These are phyloP conservation scores for Apophysomyces elegans DNA, from an alignment of 371 early-diverging fungal species.

Conservation along the genomic window DNA sequence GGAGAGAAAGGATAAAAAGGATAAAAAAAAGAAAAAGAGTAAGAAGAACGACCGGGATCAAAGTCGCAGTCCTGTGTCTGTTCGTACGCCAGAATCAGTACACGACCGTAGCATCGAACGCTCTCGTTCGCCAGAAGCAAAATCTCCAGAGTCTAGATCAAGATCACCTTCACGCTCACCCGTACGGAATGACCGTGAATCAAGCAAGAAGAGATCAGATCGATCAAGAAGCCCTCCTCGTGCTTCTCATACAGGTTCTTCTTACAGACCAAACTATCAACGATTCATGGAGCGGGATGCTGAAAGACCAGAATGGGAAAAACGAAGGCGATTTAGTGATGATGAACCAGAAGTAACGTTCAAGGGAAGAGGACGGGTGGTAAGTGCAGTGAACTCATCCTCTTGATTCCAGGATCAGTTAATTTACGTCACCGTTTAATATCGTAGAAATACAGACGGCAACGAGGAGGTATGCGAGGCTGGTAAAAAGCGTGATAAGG, in stretches of 20 bases:
- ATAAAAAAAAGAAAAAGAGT: conserved; percentile 30
- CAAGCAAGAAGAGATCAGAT: conserved; percentile 6
- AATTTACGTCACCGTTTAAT: neutral
- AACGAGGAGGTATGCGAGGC: conserved; percentile 18
- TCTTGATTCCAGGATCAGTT: neutral
- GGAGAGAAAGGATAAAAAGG: conserved; percentile 18
- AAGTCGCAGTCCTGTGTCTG: conserved; percentile 22
- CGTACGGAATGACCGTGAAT: neutral
- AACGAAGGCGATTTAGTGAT: conserved; percentile 30
- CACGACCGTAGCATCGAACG: conserved; percentile 6
- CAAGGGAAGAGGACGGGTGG: conserved; percentile 52
- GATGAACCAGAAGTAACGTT: conserved; percentile 45
- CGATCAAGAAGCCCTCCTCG: conserved; percentile 8
- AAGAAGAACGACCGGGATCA: conserved; percentile 22
- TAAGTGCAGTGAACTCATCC: conserved; percentile 22
- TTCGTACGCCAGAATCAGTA: neutral
- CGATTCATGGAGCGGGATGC: conserved; percentile 26
- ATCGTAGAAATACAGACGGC: conserved; percentile 23
- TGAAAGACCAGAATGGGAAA: conserved; percentile 46
- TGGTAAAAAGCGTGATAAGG: neutral
- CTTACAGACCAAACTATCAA: conserved; percentile 13
- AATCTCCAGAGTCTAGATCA: neutral
- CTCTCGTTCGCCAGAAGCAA: conserved; percentile 8
- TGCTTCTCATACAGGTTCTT: conserved; percentile 7
- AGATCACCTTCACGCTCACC: conserved; percentile 3